Base-by-base conservation (phyloP, 257 asterid species). In the Jacaranda copaia region DNA sequence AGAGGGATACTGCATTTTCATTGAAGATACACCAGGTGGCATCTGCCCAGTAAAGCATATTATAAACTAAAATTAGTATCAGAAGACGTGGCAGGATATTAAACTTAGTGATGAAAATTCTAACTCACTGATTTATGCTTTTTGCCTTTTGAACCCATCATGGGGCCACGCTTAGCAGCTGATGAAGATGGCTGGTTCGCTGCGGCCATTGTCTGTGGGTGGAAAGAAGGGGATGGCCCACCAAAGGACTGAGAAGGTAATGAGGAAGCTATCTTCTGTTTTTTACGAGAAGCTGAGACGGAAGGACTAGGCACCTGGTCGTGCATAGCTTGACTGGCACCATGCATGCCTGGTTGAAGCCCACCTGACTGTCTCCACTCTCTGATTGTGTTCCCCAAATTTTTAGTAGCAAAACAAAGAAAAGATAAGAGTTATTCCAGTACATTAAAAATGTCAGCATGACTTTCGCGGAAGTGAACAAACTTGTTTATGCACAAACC, bases 341-440 rank as follows among this genome's bases (percentile, higher is more conserved):
- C 83, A 74, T 51, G 86, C 86, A 85, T 83, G 70, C 82, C 85
- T n/a, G 87, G 84, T 73, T 86, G 95, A 75, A 66, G 81, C 60
- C 82, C 88, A 55, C 87, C 85, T 6, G 92, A 82, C 80, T 85
- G 87, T 77, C 96, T 88, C 93, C 96, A 89, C 80, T 91, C 97
- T 84, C 97, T 91, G 69, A 70, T 60, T 57, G 79, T 43, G 58
- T 81, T 77, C 19, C 40, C 75, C 66, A 2, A 74, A 77, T 56
- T 67, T 32, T 72, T 20, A 69, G 70, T 40, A 63, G 42, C 45
- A 73, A 59, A 81, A 43, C 51, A 68, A 65, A 77, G 16, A 73
- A 65, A 42, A 77, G 49, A 53, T 39, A 56, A 55, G 69, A 75
- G 74, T 48, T 42, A 52, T 35, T 36, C 49, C 75, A 64, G 62